Percentiles rank a stretch among this genome's conserved stretches.
Conservation (phyloP, 331 rosid species). For the Erythrophleum ivorense region DNA sequence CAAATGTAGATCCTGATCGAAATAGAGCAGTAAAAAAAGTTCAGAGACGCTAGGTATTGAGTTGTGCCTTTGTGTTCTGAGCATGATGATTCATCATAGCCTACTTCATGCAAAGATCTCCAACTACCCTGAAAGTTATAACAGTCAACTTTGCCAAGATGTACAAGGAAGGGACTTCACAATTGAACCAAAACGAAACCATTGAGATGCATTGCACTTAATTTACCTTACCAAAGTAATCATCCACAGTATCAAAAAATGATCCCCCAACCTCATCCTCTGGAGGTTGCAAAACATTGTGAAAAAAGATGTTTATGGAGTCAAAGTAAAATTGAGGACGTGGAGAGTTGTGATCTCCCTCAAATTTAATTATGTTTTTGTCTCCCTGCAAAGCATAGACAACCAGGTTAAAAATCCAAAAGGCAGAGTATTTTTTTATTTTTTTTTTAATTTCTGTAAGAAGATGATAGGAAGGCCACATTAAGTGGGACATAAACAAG, state of each 20-base stretch:
- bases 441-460: not conserved
- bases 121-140: slow-evolving; percentile 63
- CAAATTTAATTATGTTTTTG: slow-evolving; percentile 87
- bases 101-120: slow-evolving; percentile 64
- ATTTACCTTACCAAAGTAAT: slow-evolving; percentile 84
- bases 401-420: slow-evolving; percentile 22
- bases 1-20: slow-evolving; percentile 30
- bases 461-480: slow-evolving; percentile 19
- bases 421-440: not conserved
- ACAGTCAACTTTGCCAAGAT: slow-evolving; percentile 30
- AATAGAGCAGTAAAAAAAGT: slow-evolving; percentile 27
- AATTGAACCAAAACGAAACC: slow-evolving; percentile 39
- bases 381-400: slow-evolving; percentile 74
- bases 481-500: not conserved
- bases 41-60: slow-evolving; percentile 39
- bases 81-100: slow-evolving; percentile 49
- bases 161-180: slow-evolving; percentile 33
- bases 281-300: slow-evolving; percentile 93
- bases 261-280: slow-evolving; percentile 83
- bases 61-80: slow-evolving; percentile 68
- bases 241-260: slow-evolving; percentile 65
- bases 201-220: slow-evolving; percentile 36
- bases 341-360: slow-evolving; percentile 98
- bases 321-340: slow-evolving; percentile 94
- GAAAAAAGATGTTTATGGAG: slow-evolving; percentile 87